A percentile compares a stretch with the other conserved stretches of the same genome.
phyloP scores from a whole-genome alignment of 1,284 basidiomycete genomes.

The Heterobasidion annosum region DNA sequence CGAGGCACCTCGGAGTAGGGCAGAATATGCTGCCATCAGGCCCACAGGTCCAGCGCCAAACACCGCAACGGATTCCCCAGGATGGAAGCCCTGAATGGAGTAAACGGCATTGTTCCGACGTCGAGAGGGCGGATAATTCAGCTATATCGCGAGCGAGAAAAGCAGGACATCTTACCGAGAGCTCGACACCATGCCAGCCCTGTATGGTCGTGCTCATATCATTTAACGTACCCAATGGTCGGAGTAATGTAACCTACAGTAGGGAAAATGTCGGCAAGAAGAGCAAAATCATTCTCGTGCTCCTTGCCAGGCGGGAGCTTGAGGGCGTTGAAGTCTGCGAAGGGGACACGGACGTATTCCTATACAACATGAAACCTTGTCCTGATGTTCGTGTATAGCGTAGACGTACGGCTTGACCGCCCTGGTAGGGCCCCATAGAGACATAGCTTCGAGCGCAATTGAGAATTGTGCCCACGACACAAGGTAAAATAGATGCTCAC shows the following conservation, averaged over 20 bases:
- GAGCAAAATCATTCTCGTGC: constrained; percentile 44
- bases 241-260: constrained; percentile 23
- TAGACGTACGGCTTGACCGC: no score
- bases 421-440: no score
- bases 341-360: no score
- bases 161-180: constrained; percentile 23
- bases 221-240: neutral
- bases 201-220: constrained; percentile 11
- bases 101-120: neutral
- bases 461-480: no score
- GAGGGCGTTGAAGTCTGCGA: constrained; percentile 11
- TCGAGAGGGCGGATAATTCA: no score
- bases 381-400: no score
- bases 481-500: no score
- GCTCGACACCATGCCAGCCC: constrained; percentile 45
- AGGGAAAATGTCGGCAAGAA: constrained; percentile 46
- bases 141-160: no score
- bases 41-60: constrained; percentile 40
- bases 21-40: constrained; percentile 48
- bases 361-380: no score
- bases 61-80: constrained; percentile 41
- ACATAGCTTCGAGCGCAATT: no score
- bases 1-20: constrained; percentile 37
- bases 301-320: constrained; percentile 41
- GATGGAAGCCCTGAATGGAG: constrained; percentile 30